Evolutionary conservation across 805 yeast species (phyloP).

Genomic region (Blastobotrys mokoenaii): DNA sequence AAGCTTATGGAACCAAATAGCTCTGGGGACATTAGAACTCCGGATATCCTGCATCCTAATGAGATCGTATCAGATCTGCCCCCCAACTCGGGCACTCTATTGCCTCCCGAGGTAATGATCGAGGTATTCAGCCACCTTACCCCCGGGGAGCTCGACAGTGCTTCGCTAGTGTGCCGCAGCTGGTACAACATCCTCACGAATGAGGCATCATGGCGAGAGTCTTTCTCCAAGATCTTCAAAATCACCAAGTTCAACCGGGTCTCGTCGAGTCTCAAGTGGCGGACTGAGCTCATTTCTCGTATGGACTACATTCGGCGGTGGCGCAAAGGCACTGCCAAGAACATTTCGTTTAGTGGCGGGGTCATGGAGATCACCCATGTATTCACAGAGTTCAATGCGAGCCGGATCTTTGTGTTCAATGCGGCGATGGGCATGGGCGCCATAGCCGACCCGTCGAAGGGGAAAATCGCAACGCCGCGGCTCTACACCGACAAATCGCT

Average conservation of each 20-base stretch:
- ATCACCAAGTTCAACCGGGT: conserved; percentile 20
- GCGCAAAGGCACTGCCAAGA: conserved; percentile 20
- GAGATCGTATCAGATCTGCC: too few relatives aligned
- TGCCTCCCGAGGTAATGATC: conserved; percentile 22
- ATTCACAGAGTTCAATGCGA: conserved; percentile 18
- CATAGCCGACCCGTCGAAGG: conserved; percentile 24
- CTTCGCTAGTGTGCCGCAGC: conserved; percentile 20
- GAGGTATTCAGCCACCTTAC: conserved; percentile 18
- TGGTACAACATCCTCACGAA: conserved; percentile 23
- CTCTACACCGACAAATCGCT: conserved; percentile 17
- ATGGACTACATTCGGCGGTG: conserved; percentile 21
- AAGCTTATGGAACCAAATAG: too few relatives aligned
- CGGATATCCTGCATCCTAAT: too few relatives aligned
- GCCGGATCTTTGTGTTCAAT: conserved; percentile 20
- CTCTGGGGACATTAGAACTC: too few relatives aligned
- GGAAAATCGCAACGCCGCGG: conserved; percentile 21
- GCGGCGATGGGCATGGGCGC: conserved; percentile 19
- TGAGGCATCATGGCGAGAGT: conserved; percentile 25
- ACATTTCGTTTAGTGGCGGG: conserved; percentile 19
- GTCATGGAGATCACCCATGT: conserved; percentile 18
- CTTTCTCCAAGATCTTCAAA: conserved; percentile 20
- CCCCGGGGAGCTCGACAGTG: conserved; percentile 20
- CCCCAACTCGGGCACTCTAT: not conserved
- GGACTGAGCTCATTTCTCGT: conserved; percentile 23
- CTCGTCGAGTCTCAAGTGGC: conserved; percentile 21